Base-by-base conservation (phyloP, 2,329 filamentous ascomycete species). In the Leptographium procerum region DNA sequence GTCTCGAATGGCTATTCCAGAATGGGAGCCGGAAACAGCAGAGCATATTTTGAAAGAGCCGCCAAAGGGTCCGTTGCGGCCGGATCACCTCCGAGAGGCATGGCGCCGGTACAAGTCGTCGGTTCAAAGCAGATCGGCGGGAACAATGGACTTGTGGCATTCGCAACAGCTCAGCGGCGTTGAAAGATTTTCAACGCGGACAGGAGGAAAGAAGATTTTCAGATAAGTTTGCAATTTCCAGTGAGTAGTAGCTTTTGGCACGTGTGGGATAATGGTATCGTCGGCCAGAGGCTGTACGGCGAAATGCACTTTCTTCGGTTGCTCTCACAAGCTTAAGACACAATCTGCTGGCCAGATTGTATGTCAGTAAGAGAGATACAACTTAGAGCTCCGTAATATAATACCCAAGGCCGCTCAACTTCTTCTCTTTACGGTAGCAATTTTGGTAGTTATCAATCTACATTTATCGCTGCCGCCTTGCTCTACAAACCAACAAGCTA, bases 11-110 rank as follows among this genome's bases (percentile, higher is more conserved):
- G 55, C 62, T 7, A 64, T 65, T n/a, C 63, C 63, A 14, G 65
- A 63, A 43, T 60, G 62, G 55, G 65, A 67, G 4, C 64, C 62
- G 13, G 64, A 65, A 60, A 65, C 56, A 56, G 64, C 34, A 51
- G 70, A 66, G 62, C 72, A 66, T 58, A 62, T 69, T 24, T 68
- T 72, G 8, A 67, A 70, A 45, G 68, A 73, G 52, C 68, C 67
- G 4, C 70, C 72, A 47, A 74, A 77, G 43, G 81, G 78, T 0
- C 87, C 88, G 1, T 68, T 92, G 52, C 80, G 85, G 29, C 86
- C 88, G 0, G 88, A 90, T 61, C 88, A 91, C 69, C 70, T 92
- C 52, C 77, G 87, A 24, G 88, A 91, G 69, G 87, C 88, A 6
- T 76, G 87, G 68, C 76, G 87, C 58, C 77, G 87, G 54, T 88